These are phyloP conservation scores for Platanthera guangdongensis DNA, from an alignment of 106 monocot species.

Conservation along the genomic window DNA sequence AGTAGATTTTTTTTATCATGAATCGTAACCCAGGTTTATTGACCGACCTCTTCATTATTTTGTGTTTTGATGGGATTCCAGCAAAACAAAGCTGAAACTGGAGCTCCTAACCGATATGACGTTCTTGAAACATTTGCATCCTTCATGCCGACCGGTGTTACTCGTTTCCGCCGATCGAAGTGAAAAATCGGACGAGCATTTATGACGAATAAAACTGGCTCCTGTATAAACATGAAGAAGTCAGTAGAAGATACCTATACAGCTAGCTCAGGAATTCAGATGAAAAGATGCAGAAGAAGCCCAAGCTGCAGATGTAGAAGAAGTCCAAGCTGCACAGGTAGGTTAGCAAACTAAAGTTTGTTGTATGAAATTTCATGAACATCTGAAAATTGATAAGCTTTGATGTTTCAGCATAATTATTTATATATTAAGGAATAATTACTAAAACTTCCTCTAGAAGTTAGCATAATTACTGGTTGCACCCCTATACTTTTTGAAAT, in stretches of 20 bases:
- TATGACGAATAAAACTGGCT: neutral
- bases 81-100: neutral
- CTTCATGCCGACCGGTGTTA: neutral
- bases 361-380: too few species aligned
- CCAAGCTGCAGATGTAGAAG: neutral
- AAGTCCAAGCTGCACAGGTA: neutral
- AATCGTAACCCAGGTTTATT: neutral
- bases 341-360: too few species aligned
- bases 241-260: neutral
- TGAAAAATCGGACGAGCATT: neutral
- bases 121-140: neutral
- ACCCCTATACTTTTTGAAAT: too few species aligned
- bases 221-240: neutral
- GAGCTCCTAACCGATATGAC: neutral
- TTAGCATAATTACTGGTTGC: too few species aligned
- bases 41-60: too few species aligned
- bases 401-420: too few species aligned
- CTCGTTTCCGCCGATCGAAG: neutral
- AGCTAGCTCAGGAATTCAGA: neutral
- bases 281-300: neutral
- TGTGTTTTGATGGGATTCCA: neutral
- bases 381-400: too few species aligned
- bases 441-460: too few species aligned
- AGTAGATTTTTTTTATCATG: too few species aligned
- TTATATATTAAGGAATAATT: too few species aligned